A percentile compares a stretch with the other conserved stretches of the same genome.
These are phyloP conservation scores for Zalerion maritima DNA, from an alignment of 495 filamentous ascomycete species.

Conservation along the genomic window DNA sequence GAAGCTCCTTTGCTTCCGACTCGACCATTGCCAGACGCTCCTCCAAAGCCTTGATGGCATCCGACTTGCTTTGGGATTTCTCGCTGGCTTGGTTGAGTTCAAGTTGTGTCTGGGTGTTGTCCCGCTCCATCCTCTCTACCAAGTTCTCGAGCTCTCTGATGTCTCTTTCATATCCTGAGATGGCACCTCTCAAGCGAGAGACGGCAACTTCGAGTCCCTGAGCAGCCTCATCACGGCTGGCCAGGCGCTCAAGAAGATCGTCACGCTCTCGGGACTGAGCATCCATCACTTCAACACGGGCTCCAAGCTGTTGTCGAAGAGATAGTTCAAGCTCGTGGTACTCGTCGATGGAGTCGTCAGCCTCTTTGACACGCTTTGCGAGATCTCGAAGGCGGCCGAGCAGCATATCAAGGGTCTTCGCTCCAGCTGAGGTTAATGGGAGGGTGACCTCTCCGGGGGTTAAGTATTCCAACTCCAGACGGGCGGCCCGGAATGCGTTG, in stretches of 20 bases:
- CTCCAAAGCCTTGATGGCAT: constrained; percentile 6
- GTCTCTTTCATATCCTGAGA: constrained; percentile 50
- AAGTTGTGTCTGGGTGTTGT: constrained; percentile 25
- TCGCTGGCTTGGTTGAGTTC: constrained; percentile 10
- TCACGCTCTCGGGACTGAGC: constrained; percentile 17
- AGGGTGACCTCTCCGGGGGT: constrained; percentile 45
- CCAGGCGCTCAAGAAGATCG: constrained; percentile 32
- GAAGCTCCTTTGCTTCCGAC: constrained; percentile 13
- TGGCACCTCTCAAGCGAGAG: constrained; percentile 44
- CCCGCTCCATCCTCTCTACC: constrained; percentile 42
- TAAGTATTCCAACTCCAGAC: constrained; percentile 50
- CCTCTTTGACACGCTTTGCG: constrained; percentile 29
- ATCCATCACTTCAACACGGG: constrained; percentile 27
- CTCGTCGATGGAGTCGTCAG: constrained; percentile 42
- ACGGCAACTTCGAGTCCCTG: constrained; percentile 43
- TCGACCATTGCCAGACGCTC: constrained; percentile 9
- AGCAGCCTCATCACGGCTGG: constrained; percentile 32
- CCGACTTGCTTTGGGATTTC: constrained; percentile 5
- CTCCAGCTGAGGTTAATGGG: constrained; percentile 28
- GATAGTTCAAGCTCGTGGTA: constrained; percentile 33
- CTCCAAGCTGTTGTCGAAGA: constrained; percentile 32
- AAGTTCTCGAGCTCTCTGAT: constrained; percentile 45
- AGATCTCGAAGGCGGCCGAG: constrained; percentile 27
- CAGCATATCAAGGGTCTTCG: constrained; percentile 30
- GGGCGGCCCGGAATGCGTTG: constrained; percentile 44